Evolutionary conservation across 129 eudicot genomes (phyloP), one percentile per base, ranked within the genome.

Genomic region (Escallonia rubra): DNA sequence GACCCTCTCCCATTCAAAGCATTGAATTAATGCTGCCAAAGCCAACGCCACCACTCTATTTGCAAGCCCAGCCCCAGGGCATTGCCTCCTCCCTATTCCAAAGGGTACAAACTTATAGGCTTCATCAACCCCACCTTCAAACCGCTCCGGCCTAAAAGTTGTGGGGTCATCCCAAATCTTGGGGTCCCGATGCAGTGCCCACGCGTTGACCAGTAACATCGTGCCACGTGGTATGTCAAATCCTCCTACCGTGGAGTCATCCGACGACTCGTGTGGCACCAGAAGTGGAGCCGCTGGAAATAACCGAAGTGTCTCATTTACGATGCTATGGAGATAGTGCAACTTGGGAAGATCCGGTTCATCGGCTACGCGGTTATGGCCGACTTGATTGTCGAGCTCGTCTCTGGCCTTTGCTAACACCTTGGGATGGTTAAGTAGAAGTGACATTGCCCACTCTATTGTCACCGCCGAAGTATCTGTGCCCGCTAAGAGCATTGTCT

Each of bases 401-500:
- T 71, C 23, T 5, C 74, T 78, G 10, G 71, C 53, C 48, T 44
- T 54, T n/a, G n/a, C 50, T 51, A 79, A 63, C 14, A 64, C 61
- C 5, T 55, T 41, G 4, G 80, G 85, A 63, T 80, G 52, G 39
- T 58, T 70, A 12, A 80, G 43, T 4, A 80, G 7, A 39, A 70
- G 73, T 0, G 80, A 61, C 70, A 79, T 79, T 8, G 73, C 79
- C 83, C 83, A 79, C 15, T 68, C 76, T 3, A 68, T 65, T 15
- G 76, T 68, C 43, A 53, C 63, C 16, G 76, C 63, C 45, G 64
- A 70, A 5, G 84, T 74, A 50, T 74, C 80, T 0, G 76, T 79
- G 45, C 84, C 84, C 39, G 70, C 84, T 38, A 74, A 10, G 23
- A 75, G 55, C 41, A 73, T 8, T 45, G 75, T 80, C 84, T 80